Evolutionary conservation across 768 basidiomycete genomes (phyloP), one percentile per base, ranked within the genome.

Genomic region (Rubroboletus pulcherrimus): DNA sequence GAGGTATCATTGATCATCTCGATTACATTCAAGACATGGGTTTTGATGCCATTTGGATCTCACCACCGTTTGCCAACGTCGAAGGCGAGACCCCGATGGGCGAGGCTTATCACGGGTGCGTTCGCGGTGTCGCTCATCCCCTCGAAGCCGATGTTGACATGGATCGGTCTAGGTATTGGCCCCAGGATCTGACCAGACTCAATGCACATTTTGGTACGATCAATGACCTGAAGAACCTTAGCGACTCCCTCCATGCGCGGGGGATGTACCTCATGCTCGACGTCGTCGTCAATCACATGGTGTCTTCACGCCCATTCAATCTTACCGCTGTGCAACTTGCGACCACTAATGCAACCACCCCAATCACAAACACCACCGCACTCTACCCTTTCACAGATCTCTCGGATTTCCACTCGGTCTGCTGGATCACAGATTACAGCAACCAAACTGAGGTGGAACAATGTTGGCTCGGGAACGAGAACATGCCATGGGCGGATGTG

Each of bases 1-100:
- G 73, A 51, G 78, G 79, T 11, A 73, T 83, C 54, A 74, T 73
- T 49, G 71, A 73, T 56, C 78, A 83, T 58, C 77, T 86, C 47
- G 84, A 84, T 69, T 85, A 86, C 64, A 84, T 85, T 52, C 76
- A 81, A 59, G 74, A 73, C 56, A 81, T 85, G 81, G 83, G 83
- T 34, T 84, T 84, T 61, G 81, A 83, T 55, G 82, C 75, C 15
- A 53, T 83, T 30, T 84, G 82, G 82, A 81, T 82, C 49, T 81
- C 81, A 2, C 84, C 83, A 0, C 71, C 82, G 21, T 76, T 78
- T 37, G 63, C 73, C 48, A 82, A 82, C 52, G 66, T 81, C 35
- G 78, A 80, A 29, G 77, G 77, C 1, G 71, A 67, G 46, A 80
- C 78, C 1, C 71, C 77, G 0, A 75, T 79, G 59, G 82, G 83